Evolutionary conservation across 495 filamentous ascomycete species (phyloP), one percentile per base, ranked within the genome.

Genomic region (Parmelia sp.): DNA sequence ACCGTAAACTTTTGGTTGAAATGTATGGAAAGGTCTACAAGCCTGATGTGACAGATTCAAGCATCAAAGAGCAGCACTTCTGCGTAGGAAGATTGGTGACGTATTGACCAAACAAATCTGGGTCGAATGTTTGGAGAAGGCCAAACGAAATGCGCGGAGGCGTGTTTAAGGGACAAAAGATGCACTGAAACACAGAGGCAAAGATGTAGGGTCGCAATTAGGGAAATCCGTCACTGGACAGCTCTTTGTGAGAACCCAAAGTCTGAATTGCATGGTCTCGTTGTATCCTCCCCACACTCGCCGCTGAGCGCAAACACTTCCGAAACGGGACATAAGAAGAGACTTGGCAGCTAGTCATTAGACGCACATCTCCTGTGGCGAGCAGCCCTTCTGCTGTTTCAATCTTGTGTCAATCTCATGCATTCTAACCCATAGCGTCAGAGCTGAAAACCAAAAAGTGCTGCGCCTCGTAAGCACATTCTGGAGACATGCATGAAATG

Each of bases 31-130:
- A 47, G 9, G n/a, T 12, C 9, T 25, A 11, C n/a, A 2, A 25
- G 23, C n/a, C 44, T 47, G 6, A 23, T 12, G n/a, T 11, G n/a
- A 47, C 5, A n/a, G 23, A 9, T 42, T 42, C 4, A 47, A 11
- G 4, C n/a, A 23, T 47, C 12, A 23, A 27, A 3, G 23, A 12
- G 23, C 14, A 29, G 49, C 27, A n/a, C 3, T 2, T 55, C 15
- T 21, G 9, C 3, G 5, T 8, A n/a, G 4, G 10, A 7, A 3
- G 6, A 1, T 17, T 6, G 21, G 11, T 2, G 0, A 4, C 31
- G 27, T 15, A 33, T 33, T 33, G 29, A 33, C 25, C 29, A 14
- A 29, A 9, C 17, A 17, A 33, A 33, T 53, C 25, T 15, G 14
- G 49, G 17, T 19, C 29, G 17, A 33, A n/a, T 33, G 15, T 55